Conservation (phyloP, 306 rosid genomes). For the Acacia crassicarpa region DNA sequence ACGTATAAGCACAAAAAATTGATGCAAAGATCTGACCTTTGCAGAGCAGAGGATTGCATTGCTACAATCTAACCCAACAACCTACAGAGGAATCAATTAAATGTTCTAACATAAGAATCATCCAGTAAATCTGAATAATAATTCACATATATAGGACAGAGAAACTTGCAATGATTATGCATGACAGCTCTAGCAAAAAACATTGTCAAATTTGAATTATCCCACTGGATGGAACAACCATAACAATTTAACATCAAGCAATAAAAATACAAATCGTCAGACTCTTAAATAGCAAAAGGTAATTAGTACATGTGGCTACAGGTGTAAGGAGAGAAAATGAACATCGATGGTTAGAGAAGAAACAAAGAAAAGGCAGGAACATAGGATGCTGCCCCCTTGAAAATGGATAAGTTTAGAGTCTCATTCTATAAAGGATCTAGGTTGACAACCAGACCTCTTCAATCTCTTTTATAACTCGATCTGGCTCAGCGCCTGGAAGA, state of each 20-base stretch:
- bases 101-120: slow-evolving; percentile 14
- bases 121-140: slow-evolving; percentile 14
- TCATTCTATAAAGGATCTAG: slow-evolving; percentile 11
- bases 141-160: slow-evolving; percentile 11
- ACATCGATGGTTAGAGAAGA: slow-evolving; percentile 1
- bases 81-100: slow-evolving; percentile 44
- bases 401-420: slow-evolving; percentile 29
- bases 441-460: slow-evolving; percentile 70
- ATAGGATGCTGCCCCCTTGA: slow-evolving; percentile 4
- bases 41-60: slow-evolving; percentile 89
- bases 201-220: slow-evolving; percentile 16
- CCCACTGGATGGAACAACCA: background rate
- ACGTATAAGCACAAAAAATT: slow-evolving; percentile 7
- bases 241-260: slow-evolving; percentile 23
- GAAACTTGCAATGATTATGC: slow-evolving; percentile 17
- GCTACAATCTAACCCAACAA: slow-evolving; percentile 88
- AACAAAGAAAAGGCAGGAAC: slow-evolving; percentile 20
- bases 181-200: slow-evolving; percentile 17
- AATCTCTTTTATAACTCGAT: slow-evolving; percentile 73
- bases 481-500: slow-evolving; percentile 98
- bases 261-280: slow-evolving; percentile 4
- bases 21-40: slow-evolving; percentile 57
- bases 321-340: slow-evolving; percentile 12
- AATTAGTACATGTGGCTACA: background rate
- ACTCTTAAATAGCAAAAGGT: slow-evolving; percentile 16